Base-by-base conservation (phyloP, 176 grass and related monocot genomes). In the Triticum turgidum region DNA sequence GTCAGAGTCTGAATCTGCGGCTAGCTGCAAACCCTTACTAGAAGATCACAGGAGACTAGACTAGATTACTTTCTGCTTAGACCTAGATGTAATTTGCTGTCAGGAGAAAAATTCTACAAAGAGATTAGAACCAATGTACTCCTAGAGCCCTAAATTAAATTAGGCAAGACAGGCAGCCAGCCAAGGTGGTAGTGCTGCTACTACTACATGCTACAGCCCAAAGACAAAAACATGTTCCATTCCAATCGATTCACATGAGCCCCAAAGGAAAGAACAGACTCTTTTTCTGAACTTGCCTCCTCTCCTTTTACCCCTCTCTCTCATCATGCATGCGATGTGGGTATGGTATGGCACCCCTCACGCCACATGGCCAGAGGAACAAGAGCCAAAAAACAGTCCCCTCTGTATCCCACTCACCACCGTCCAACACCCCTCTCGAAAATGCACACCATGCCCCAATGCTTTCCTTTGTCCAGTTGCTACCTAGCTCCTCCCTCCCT, bases 321-420 rank as follows among this genome's bases (percentile, higher is more conserved):
- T 75, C 90, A 75, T 86, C 87, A 80, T 59, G 70, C 56, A 59
- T 21, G 56, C 56, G 51, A 54, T 54, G 51, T 54, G 47, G 68
- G 76, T 51, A 61, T 61, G 68, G 76, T 32, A 49, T 61, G 77
- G 79, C 51, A 54, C 51, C 51, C 51, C 61, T 79, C 83, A 15
- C 90, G 44, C 80, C 91, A 91, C 91, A 93, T 91, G 89, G 91
- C 80, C 91, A 96, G 91, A 95, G 88, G 94, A 92, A 87, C 91
- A 91, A 90, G 90, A 91, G 82, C 89, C 87, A 91, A 91, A 91
- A 97, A 91, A 88, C 69, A 90, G 77, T 65, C 84, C 90, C 87
- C 91, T 75, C 84, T 92, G 83, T 88, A 85, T 65, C 89, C 88
- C 82, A 92, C 80, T 90, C 77, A 88, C 70, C 89, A 49, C 72